Conservation (phyloP, 805 yeast genomes). For the Starmerella vitae region DNA sequence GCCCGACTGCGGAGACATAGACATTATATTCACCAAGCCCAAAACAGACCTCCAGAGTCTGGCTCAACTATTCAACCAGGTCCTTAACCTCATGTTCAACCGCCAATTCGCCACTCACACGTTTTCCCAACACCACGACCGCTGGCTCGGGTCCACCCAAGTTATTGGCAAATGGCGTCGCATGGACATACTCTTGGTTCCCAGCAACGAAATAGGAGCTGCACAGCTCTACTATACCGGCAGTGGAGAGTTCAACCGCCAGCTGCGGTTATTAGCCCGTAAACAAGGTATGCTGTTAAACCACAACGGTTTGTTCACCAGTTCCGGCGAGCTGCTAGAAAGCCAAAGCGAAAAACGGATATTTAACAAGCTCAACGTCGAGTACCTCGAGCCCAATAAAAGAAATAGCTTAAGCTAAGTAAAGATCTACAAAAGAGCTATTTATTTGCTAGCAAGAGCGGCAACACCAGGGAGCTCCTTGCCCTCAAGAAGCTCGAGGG, state of each 20-base stretch:
- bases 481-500: conserved; percentile 96
- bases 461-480: conserved; percentile 96
- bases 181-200: conserved; percentile 39
- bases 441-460: conserved; percentile 62
- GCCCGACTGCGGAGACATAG: conserved; percentile 40
- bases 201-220: conserved; percentile 36
- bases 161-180: conserved; percentile 35
- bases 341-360: conserved; percentile 34
- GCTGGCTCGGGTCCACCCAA: conserved; percentile 28
- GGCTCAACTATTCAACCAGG: conserved; percentile 13
- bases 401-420: conserved; percentile 13
- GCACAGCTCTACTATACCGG: conserved; percentile 43
- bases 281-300: conserved; percentile 31
- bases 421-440: conserved; percentile 1
- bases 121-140: conserved; percentile 20
- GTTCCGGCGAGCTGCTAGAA: conserved; percentile 29
- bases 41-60: conserved; percentile 21
- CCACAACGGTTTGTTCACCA: conserved; percentile 33
- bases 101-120: conserved; percentile 30
- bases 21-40: conserved; percentile 34
- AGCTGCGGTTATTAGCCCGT: conserved; percentile 33
- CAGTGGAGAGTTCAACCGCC: conserved; percentile 38
- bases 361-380: conserved; percentile 33
- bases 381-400: conserved; percentile 28
- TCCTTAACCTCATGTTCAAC: conserved; percentile 21